phyloP scores from a whole-genome alignment of 805 yeast genomes.

The Ogataea polymorpha region DNA sequence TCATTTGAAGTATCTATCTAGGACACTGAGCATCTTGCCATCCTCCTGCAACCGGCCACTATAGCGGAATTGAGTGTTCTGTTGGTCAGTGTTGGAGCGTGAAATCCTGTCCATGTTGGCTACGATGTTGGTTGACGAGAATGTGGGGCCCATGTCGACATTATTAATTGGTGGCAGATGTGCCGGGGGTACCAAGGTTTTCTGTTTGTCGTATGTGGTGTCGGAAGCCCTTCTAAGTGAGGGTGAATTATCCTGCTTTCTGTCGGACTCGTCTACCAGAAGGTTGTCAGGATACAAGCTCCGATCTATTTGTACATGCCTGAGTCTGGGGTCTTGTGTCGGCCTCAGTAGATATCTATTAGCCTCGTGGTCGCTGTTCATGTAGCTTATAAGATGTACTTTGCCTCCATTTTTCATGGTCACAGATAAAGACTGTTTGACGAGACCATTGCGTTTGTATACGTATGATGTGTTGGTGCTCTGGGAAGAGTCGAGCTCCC shows the following conservation, averaged over 20 bases:
- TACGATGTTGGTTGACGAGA: background rate
- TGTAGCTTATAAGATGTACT: conserved; percentile 61
- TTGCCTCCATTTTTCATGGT: conserved; percentile 51
- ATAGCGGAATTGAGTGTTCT: background rate
- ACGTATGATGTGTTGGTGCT: conserved; percentile 30
- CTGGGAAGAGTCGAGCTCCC: conserved; percentile 50
- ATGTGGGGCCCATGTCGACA: background rate
- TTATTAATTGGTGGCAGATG: background rate
- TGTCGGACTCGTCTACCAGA: background rate
- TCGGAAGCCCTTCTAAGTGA: background rate
- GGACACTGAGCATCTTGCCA: conserved; percentile 13
- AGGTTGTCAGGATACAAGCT: conserved; percentile 20
- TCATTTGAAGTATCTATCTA: conserved; percentile 15
- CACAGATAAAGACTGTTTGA: conserved; percentile 63
- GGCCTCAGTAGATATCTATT: conserved; percentile 36
- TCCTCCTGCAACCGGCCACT: conserved; percentile 13
- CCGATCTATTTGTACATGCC: conserved; percentile 20
- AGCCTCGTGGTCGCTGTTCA: conserved; percentile 15
- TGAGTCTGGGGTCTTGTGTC: conserved; percentile 40
- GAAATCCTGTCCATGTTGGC: background rate
- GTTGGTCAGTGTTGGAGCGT: background rate
- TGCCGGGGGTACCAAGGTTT: background rate
- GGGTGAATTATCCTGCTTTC: background rate
- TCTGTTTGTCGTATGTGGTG: background rate
- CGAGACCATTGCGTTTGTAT: conserved; percentile 50